These are phyloP conservation scores for Peronospora farinosa DNA, from an alignment of 352 stramenopile species.

Conservation along the genomic window DNA sequence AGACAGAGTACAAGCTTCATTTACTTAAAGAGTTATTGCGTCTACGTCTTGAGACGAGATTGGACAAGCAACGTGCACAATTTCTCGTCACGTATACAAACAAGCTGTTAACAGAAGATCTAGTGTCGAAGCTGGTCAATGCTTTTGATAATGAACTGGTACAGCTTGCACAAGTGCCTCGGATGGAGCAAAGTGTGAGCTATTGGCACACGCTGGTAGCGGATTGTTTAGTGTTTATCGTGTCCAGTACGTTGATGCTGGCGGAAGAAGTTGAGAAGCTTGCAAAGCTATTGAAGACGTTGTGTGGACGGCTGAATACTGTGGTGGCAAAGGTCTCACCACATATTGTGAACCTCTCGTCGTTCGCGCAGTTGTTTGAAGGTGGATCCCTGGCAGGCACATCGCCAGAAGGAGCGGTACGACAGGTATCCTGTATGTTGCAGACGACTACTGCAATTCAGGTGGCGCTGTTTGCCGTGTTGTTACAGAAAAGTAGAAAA, in stretches of 20 bases:
- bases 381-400: conserved; percentile 52
- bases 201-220: conserved; percentile 76
- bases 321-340: conserved; percentile 67
- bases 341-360: conserved; percentile 78
- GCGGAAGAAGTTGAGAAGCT: conserved; percentile 53
- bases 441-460: conserved; percentile 69
- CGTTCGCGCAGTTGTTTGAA: conserved; percentile 68
- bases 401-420: conserved; percentile 56
- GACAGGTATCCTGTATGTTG: conserved; percentile 72
- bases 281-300: conserved; percentile 41
- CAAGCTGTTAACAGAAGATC: conserved; percentile 41
- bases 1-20: conserved; percentile 71
- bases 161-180: conserved; percentile 47
- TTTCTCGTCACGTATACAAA: conserved; percentile 70
- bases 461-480: conserved; percentile 51
- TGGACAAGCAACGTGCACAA: conserved; percentile 51
- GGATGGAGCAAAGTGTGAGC: conserved; percentile 57
- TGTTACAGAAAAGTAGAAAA: conserved; percentile 58
- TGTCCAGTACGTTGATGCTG: conserved; percentile 45
- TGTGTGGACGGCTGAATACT: conserved; percentile 51
- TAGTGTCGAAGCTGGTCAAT: conserved; percentile 47
- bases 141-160: conserved; percentile 46
- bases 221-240: conserved; percentile 57
- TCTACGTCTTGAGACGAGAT: conserved; percentile 49
- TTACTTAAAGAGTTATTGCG: conserved; percentile 69